Evolutionary conservation across 2,329 filamentous ascomycete genomes (phyloP).

Genomic region (Alternaria consortialis): DNA sequence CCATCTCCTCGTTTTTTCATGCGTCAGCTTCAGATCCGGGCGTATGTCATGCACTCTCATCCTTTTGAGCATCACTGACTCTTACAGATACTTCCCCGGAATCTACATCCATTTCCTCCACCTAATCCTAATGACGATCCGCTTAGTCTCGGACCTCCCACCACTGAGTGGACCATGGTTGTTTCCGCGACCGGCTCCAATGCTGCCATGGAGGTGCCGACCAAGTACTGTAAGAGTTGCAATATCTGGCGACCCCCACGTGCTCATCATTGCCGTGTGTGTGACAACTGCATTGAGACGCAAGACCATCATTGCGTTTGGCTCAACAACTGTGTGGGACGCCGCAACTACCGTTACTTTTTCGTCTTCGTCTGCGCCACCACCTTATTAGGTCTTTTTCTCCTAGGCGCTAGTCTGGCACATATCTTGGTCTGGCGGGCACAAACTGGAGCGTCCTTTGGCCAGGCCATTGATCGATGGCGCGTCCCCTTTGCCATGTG

Average conservation of each 20-base stretch:
- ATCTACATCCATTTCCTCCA: conserved; percentile 88
- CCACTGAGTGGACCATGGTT: conserved; percentile 93
- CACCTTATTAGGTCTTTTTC: conserved; percentile 78
- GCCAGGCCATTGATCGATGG: conserved; percentile 72
- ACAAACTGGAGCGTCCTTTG: conserved; percentile 72
- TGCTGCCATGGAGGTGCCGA: conserved; percentile 95
- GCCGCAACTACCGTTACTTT: conserved; percentile 98
- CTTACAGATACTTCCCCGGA: conserved; percentile 84
- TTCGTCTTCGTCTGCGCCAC: conserved; percentile 86
- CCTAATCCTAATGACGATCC: conserved; percentile 80
- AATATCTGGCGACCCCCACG: conserved; percentile 96
- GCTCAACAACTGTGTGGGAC: conserved; percentile 97
- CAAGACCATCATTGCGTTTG: conserved; percentile 99
- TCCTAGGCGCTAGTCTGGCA: conserved; percentile 79
- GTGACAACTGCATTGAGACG: conserved; percentile 96
- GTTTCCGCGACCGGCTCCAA: conserved; percentile 77
- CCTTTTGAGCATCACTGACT: conserved; percentile 25
- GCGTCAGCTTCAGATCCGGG: conserved; percentile 93
- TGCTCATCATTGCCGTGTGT: conserved; percentile 94
- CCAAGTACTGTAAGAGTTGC: conserved; percentile 98
- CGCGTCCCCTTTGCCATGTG: conserved; percentile 87
- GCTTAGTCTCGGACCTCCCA: conserved; percentile 80
- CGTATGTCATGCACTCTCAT: conserved; percentile 65
- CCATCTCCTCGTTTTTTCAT: conserved; percentile 91
- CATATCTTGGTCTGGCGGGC: conserved; percentile 79